Evolutionary conservation across 164 flowering plant genomes (phyloP).

Genomic region (Litsea cubeba): DNA sequence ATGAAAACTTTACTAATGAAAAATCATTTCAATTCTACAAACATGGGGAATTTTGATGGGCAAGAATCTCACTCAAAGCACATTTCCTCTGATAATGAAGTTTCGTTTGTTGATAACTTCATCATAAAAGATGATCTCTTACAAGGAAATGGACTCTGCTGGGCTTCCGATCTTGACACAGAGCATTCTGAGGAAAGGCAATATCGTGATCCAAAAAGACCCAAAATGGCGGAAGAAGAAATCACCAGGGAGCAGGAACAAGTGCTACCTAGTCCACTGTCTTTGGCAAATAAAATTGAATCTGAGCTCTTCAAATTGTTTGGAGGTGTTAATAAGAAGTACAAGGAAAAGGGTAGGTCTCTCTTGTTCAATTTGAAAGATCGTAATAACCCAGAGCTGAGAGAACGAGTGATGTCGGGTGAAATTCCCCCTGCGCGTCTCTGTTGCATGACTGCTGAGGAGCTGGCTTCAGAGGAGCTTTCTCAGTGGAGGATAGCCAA

Average conservation of each 20-base stretch:
- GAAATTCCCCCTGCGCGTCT: slow-evolving; percentile 75
- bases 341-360: slow-evolving; percentile 94
- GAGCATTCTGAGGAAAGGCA: slow-evolving; percentile 22
- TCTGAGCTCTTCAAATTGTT: slow-evolving; percentile 77
- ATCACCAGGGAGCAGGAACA: slow-evolving; percentile 10
- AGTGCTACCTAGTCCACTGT: slow-evolving; percentile 29
- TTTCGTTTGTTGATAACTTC: slow-evolving; percentile 50
- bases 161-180: slow-evolving; percentile 62
- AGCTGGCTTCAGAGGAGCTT: slow-evolving; percentile 96
- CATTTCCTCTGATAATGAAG: slow-evolving; percentile 49
- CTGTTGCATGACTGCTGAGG: slow-evolving; percentile 96
- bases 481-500: slow-evolving; percentile 97
- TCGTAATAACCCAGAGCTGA: slow-evolving; percentile 80
- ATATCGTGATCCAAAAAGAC: slow-evolving; percentile 24
- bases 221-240: slow-evolving; percentile 22
- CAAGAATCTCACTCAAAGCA: slow-evolving; percentile 39
- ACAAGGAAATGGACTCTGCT: slow-evolving; percentile 88
- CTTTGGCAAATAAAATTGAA: slow-evolving; percentile 71
- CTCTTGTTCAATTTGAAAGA: slow-evolving; percentile 92
- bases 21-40: slow-evolving; percentile 13
- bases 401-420: slow-evolving; percentile 86
- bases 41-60: slow-evolving; percentile 21
- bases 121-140: slow-evolving; percentile 81
- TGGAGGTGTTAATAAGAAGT: slow-evolving; percentile 98
- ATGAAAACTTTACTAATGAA: slow-evolving; percentile 15